Conservation (phyloP, 192 early-diverging fungal genomes). For the Haplosporangium gracile region DNA sequence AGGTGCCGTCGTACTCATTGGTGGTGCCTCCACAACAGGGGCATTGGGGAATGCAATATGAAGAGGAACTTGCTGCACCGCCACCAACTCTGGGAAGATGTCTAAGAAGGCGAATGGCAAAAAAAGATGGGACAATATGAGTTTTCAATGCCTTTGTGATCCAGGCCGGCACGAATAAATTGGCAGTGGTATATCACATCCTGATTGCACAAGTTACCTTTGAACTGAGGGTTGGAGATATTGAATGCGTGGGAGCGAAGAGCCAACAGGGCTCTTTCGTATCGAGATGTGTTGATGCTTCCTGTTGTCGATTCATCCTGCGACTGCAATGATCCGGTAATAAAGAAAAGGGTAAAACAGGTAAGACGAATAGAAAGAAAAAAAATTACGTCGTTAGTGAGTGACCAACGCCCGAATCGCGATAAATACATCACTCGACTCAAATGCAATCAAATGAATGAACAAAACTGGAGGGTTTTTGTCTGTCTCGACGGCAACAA, state of each 20-base stretch:
- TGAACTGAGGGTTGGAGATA: conserved; percentile 78
- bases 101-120: conserved; percentile 55
- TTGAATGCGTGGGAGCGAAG: conserved; percentile 86
- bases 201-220: conserved; percentile 60
- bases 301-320: conserved; percentile 96
- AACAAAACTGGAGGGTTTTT: no score
- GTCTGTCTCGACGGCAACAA: no score
- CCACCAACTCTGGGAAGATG: conserved; percentile 89
- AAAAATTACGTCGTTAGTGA: not conserved
- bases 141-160: not conserved
- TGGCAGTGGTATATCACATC: not conserved
- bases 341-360: no score
- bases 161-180: not conserved
- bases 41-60: conserved; percentile 58
- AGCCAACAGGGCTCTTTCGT: conserved; percentile 86
- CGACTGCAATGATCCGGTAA: conserved; percentile 53
- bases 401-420: not conserved
- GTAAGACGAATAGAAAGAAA: not conserved
- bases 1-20: not conserved
- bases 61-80: conserved; percentile 59
- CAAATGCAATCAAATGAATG: no score
- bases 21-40: conserved; percentile 39
- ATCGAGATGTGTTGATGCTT: conserved; percentile 82
- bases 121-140: not conserved
- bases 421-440: not conserved